Evolutionary conservation across 148 eudicot genomes (phyloP), one percentile per base, ranked within the genome.

Genomic region (Arctostaphylos glauca): DNA sequence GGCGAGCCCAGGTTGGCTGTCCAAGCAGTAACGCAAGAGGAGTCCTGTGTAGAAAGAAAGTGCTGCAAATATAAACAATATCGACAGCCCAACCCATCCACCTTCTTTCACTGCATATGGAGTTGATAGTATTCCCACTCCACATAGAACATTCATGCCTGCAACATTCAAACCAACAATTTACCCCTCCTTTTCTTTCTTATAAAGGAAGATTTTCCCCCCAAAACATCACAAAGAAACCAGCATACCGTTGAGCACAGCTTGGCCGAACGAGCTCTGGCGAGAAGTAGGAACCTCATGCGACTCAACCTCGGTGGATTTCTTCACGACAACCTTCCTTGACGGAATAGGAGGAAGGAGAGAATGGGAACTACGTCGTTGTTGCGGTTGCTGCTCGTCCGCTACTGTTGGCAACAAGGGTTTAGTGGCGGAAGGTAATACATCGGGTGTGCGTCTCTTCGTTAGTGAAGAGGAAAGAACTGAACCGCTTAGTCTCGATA

Each of bases 101-200:
- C 99, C 99, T 88, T 96, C 86, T 81, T 91, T 90, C 25, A 92
- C 91, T 55, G 98, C 99, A 81, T 91, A 94, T 68, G 99, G 93
- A 79, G 97, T 90, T 62, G 99, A 90, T 88, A 96, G 98, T 80
- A 96, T 88, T 79, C 99, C 99, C 9, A 96, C 98, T 86, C 99
- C 99, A 87, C 99, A 96, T n/a, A 96, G 83, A 52, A 96, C 99
- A 88, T 96, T 96, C 79, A 94, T 85, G 25, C 99, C 99, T 96
- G 89, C 31, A 41, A 31, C 71, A 25, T 19, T 52, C 47, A 71
- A 14, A 38, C 38, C 67, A 64, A 25, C 64, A 62, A 19, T 10
- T 31, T 31, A 31, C 38, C 38, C 38, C 38, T 31, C 38, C 38
- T 31, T 31, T 31, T 31, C 38, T 31, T 31, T 31, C 38, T 31